These are phyloP conservation scores for Hibiscus syriacus DNA, from an alignment of 345 rosid genomes.

Conservation along the genomic window DNA sequence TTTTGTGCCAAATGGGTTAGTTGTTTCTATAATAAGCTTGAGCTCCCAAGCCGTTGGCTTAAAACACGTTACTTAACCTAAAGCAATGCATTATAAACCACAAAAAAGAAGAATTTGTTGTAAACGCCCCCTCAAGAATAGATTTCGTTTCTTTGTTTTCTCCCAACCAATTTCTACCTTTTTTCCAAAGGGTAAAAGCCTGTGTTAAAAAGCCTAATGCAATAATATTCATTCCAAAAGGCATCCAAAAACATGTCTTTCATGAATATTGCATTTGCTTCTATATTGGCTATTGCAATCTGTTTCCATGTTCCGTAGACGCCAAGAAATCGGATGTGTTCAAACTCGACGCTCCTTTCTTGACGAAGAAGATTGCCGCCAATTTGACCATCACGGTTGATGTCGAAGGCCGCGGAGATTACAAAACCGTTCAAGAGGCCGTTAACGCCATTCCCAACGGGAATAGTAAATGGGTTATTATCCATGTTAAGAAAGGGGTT, in stretches of 20 bases:
- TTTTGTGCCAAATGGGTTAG: no score
- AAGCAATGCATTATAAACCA: not conserved
- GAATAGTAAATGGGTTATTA: slow-evolving; percentile 62
- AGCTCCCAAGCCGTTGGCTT: no score
- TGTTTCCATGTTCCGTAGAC: slow-evolving; percentile 15
- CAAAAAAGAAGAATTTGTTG: not conserved
- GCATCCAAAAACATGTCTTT: not conserved
- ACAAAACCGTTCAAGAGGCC: slow-evolving; percentile 30
- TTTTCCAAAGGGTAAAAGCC: no score
- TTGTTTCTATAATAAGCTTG: not conserved
- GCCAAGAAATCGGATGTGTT: slow-evolving; percentile 4
- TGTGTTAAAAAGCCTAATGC: not conserved
- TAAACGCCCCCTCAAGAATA: not conserved
- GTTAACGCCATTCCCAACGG: slow-evolving; percentile 61
- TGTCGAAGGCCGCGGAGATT: slow-evolving; percentile 68
- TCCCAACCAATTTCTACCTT: no score
- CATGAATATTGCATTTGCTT: slow-evolving; percentile 3
- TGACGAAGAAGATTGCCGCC: slow-evolving; percentile 55
- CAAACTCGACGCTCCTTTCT: slow-evolving; percentile 44
- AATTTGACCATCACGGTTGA: slow-evolving; percentile 72
- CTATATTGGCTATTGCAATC: slow-evolving; percentile 15
- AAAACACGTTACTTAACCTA: not conserved
- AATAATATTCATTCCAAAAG: not conserved
- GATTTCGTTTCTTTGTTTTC: no score
- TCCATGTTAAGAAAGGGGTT: slow-evolving; percentile 77